Evolutionary conservation across 1,139 yeast genomes (phyloP).

Genomic region (Nadsonia commutata): DNA sequence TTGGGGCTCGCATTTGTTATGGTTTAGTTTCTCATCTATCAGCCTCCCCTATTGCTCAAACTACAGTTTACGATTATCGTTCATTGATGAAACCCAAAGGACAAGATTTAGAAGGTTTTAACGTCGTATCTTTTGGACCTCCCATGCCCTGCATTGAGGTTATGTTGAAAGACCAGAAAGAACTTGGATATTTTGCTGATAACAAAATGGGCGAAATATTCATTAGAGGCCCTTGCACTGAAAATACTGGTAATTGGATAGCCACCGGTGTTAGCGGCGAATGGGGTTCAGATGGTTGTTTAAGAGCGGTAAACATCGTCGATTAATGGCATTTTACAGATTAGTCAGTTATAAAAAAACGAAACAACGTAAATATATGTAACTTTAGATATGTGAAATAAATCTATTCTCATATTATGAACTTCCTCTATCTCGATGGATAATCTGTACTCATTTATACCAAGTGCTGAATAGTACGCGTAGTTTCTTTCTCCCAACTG

Average conservation of each 20-base stretch:
- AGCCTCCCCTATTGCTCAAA: slow-evolving; percentile 24
- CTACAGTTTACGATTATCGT: slow-evolving; percentile 25
- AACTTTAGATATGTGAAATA: too few species aligned
- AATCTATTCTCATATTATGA: too few species aligned
- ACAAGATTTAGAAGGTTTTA: neutral
- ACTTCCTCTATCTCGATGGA: too few species aligned
- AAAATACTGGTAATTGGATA: slow-evolving; percentile 17
- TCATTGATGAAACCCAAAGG: neutral
- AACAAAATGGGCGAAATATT: neutral
- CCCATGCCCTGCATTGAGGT: neutral
- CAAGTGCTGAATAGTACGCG: too few species aligned
- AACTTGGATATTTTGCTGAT: neutral
- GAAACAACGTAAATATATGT: too few species aligned
- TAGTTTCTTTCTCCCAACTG: too few species aligned
- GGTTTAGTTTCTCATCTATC: slow-evolving; percentile 18
- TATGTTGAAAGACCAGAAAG: neutral
- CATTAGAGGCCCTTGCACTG: neutral
- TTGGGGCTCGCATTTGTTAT: slow-evolving; percentile 24
- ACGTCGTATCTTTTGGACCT: neutral
- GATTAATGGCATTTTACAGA: too few species aligned
- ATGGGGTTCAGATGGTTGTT: neutral
- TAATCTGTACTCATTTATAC: too few species aligned
- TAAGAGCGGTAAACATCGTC: neutral
- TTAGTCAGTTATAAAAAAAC: too few species aligned
- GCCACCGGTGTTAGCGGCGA: slow-evolving; percentile 12